A percentile compares a stretch with the other conserved stretches of the same genome.
Evolutionary conservation across 257 asterid species (phyloP).

Genomic region (Solanum peruvianum): DNA sequence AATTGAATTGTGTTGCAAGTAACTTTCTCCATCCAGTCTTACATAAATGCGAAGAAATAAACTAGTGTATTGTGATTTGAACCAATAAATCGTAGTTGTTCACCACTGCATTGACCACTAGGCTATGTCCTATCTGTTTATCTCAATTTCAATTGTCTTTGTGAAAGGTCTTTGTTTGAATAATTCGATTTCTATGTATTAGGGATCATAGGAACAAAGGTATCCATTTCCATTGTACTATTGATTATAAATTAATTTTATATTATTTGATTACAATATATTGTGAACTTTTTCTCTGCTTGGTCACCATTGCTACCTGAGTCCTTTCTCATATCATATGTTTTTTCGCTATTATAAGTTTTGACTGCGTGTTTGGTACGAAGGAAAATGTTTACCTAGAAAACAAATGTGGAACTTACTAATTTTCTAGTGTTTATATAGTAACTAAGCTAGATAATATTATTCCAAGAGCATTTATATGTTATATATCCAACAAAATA

Average conservation of each 20-base stretch:
- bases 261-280: not conserved
- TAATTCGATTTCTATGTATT: not conserved
- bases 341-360: not conserved
- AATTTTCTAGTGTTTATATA: not conserved
- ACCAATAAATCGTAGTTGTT: not conserved
- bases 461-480: not conserved
- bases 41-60: not conserved
- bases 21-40: not conserved
- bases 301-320: not conserved
- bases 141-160: not conserved
- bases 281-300: not conserved
- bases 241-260: not conserved
- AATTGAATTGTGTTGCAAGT: not conserved
- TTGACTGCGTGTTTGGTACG: not conserved
- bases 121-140: not conserved
- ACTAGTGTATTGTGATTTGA: not conserved
- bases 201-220: not conserved
- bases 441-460: not conserved
- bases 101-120: not conserved
- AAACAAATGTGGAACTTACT: not conserved
- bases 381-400: not conserved
- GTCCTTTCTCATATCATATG: not conserved
- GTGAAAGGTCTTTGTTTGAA: not conserved
- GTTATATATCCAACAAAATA: not conserved
- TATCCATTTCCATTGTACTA: not conserved